phyloP scores from a whole-genome alignment of 768 basidiomycete genomes.

The Tylopilus intermedius region DNA sequence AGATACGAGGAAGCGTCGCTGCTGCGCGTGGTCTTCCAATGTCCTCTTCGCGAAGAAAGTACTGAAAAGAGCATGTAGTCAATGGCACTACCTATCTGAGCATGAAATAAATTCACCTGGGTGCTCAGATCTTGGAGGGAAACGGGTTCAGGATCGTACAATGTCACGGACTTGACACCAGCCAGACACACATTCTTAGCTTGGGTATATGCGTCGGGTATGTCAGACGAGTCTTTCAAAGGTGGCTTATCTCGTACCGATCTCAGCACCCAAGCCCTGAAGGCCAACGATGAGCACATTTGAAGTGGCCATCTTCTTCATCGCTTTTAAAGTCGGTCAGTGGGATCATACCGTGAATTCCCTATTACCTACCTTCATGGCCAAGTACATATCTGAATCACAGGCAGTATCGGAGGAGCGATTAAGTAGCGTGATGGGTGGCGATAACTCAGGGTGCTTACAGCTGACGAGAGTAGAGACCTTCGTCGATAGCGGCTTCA shows the following conservation, averaged over 20 bases:
- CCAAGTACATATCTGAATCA: constrained; percentile 81
- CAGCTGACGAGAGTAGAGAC: constrained; percentile 90
- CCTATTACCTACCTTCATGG: constrained; percentile 68
- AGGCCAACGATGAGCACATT: constrained; percentile 92
- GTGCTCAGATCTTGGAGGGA: constrained; percentile 87
- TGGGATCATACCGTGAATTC: not conserved
- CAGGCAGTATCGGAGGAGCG: constrained; percentile 15
- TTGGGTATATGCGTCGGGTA: constrained; percentile 9
- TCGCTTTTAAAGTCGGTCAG: constrained; percentile 55
- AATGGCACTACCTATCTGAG: not conserved
- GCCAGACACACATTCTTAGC: constrained; percentile 95
- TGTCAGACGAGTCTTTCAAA: constrained; percentile 11
- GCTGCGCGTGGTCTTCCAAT: constrained; percentile 84
- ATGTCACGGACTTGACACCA: constrained; percentile 94
- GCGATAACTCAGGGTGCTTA: constrained; percentile 39
- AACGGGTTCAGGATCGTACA: constrained; percentile 90
- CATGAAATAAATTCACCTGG: constrained; percentile 51
- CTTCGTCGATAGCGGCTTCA: constrained; percentile 86
- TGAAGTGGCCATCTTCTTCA: constrained; percentile 98
- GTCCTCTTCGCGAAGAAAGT: constrained; percentile 87
- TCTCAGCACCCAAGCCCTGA: constrained; percentile 91
- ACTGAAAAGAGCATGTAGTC: constrained; percentile 45
- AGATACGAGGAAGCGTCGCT: constrained; percentile 80
- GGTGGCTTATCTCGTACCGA: constrained; percentile 49
- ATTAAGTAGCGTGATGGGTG: constrained; percentile 13